A percentile compares a stretch with the other conserved stretches of the same genome.
These are phyloP conservation scores for Colletotrichum sp. DNA, from an alignment of 2,329 filamentous ascomycete genomes.

Conservation along the genomic window DNA sequence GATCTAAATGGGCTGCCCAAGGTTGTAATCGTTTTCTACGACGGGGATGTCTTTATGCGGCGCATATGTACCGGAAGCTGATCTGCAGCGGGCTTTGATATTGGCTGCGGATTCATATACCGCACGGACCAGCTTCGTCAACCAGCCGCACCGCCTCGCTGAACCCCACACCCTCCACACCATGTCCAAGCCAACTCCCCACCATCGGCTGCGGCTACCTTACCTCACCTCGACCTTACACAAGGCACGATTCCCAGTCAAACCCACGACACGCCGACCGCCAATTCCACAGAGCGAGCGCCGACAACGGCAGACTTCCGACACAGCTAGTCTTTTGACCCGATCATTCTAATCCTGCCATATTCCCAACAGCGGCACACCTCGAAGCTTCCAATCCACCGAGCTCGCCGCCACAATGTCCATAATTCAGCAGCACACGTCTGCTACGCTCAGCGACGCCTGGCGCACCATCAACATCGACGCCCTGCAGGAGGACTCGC, in stretches of 20 bases:
- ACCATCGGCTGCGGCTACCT: slow-evolving; percentile 19
- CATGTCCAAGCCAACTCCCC: slow-evolving; percentile 2
- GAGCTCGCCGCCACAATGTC: slow-evolving; percentile 52
- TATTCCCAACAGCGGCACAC: not conserved
- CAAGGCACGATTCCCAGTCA: not conserved
- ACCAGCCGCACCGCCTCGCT: slow-evolving; percentile 17
- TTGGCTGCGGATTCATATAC: not conserved
- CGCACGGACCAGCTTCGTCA: not conserved
- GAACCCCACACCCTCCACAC: slow-evolving; percentile 20
- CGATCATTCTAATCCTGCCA: not conserved
- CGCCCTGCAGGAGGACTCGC: slow-evolving; percentile 86
- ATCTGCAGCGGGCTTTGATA: not conserved
- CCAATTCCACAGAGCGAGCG: not conserved
- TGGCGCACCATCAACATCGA: slow-evolving; percentile 96
- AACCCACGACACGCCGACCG: not conserved
- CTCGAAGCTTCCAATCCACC: not conserved
- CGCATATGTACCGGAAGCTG: not conserved
- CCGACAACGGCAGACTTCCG: not conserved
- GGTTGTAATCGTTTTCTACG: not conserved
- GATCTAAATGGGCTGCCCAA: not conserved
- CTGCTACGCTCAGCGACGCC: slow-evolving; percentile 65
- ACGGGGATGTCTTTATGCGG: not conserved
- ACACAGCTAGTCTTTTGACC: not conserved
- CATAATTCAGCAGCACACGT: slow-evolving; percentile 70
- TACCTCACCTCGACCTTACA: slow-evolving; percentile 14